Base-by-base conservation (phyloP, 331 rosid species). In the Dryas integrifolia region DNA sequence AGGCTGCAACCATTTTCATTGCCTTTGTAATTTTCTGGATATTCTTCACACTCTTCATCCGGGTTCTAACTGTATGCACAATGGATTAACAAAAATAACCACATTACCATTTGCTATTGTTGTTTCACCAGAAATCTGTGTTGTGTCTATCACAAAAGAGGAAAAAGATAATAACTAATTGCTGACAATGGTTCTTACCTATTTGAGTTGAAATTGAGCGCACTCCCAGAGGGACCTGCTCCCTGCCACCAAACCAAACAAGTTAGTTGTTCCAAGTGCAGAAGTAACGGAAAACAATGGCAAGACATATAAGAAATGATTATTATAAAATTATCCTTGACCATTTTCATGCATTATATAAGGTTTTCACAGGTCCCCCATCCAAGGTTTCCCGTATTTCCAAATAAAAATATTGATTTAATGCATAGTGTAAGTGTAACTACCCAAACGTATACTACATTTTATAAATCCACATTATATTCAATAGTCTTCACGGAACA, bases 1-100 rank as follows among this genome's bases (percentile, higher is more conserved):
- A 95, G 5, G 99, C 99, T 74, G 99, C 99, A 87, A 95, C 99
- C 99, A 95, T 95, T 77, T 95, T 95, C 99, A 95, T 95, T 13
- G 99, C 99, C 88, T 95, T 95, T 9, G 99, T 95, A 73, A 95
- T 95, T 72, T 95, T 95, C 88, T 95, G 99, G 70, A 95, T 95
- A 86, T 74, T 95, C 82, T 85, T 95, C 72, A 95, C 98, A 95
- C 98, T 95, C 91, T 92, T 92, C 99, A 95, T 95, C 65, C 99
- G 86, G 75, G 79, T 92, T 71, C 99, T 84, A 72, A 95, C 99
- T 95, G 86, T 57, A 77, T 12, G 12, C 53, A 74, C 15, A n/a
- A 69, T 56, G 26, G 43, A 74, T 46, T 11, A 39, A 38, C 35
- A 30, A 70, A 72, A 40, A 49, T 12, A 78, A 58, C 70, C 15